Evolutionary conservation across 306 rosid genomes (phyloP).

Genomic region (Lablab purpureus): DNA sequence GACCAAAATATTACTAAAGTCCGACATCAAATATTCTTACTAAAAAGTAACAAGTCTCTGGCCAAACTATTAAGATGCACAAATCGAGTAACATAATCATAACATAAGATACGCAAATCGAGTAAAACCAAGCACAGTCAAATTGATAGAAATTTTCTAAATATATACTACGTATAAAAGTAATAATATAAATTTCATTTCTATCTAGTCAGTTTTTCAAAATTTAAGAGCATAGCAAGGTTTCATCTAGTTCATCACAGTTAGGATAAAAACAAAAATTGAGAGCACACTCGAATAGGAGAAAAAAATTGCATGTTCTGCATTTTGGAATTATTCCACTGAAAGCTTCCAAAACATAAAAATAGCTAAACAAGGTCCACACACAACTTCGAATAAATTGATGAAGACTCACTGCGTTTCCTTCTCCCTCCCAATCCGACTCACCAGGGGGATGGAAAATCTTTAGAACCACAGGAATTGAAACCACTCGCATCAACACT

Average conservation of each 20-base stretch:
- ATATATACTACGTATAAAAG: too few species aligned
- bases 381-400: background rate
- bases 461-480: background rate
- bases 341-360: background rate
- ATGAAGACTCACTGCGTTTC: background rate
- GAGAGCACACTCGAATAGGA: background rate
- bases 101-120: too few species aligned
- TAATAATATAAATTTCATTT: too few species aligned
- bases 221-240: background rate
- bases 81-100: too few species aligned
- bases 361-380: background rate
- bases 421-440: conserved; percentile 1
- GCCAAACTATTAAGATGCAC: too few species aligned
- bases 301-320: background rate
- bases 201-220: background rate
- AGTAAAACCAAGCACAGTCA: too few species aligned
- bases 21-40: too few species aligned
- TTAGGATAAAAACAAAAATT: background rate
- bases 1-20: too few species aligned
- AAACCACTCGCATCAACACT: background rate
- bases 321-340: background rate
- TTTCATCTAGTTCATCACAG: background rate
- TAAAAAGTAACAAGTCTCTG: too few species aligned
- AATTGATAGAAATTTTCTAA: too few species aligned
- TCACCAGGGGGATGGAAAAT: background rate